Conservation (phyloP, 2,329 filamentous ascomycete genomes). For the Nemania abortiva region DNA sequence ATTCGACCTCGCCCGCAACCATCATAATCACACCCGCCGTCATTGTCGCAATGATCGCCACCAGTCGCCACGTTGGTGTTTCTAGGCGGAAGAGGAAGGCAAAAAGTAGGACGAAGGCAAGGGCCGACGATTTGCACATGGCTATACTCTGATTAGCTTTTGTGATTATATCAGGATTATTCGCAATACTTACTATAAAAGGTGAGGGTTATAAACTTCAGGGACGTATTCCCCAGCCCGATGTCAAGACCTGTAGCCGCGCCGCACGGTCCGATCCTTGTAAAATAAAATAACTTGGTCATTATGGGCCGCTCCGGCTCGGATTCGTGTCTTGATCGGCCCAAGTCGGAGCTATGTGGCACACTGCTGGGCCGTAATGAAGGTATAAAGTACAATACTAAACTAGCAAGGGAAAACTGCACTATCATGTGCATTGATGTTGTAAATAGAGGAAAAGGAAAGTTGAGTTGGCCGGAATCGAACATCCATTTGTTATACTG, state of each 20-base stretch:
- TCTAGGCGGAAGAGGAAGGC: constrained; percentile 95
- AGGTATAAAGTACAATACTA: constrained; percentile 85
- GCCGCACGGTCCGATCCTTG: constrained; percentile 90
- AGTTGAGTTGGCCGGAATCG: constrained; percentile 83
- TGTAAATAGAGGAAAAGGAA: constrained; percentile 94
- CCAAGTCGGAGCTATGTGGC: constrained; percentile 60
- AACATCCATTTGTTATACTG: constrained; percentile 99
- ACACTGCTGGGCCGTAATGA: constrained; percentile 76
- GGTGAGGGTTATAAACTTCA: constrained; percentile 95
- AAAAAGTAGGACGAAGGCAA: constrained; percentile 95
- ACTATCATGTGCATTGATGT: constrained; percentile 96
- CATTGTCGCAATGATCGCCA: constrained; percentile 91
- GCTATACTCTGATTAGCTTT: constrained; percentile 59
- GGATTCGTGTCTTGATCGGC: constrained; percentile 63
- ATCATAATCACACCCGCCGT: constrained; percentile 95
- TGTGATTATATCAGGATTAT: not conserved
- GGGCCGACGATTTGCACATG: constrained; percentile 98
- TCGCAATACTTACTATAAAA: constrained; percentile 80
- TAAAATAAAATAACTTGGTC: constrained; percentile 91
- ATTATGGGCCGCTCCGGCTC: constrained; percentile 74
- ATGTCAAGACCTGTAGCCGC: constrained; percentile 95
- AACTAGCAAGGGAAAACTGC: constrained; percentile 83
- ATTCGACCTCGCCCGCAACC: constrained; percentile 94
- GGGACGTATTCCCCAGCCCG: constrained; percentile 92
- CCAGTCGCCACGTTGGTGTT: constrained; percentile 84